Conservation (phyloP, 2,329 filamentous ascomycete species). For the Ceratocystis ficicola region DNA sequence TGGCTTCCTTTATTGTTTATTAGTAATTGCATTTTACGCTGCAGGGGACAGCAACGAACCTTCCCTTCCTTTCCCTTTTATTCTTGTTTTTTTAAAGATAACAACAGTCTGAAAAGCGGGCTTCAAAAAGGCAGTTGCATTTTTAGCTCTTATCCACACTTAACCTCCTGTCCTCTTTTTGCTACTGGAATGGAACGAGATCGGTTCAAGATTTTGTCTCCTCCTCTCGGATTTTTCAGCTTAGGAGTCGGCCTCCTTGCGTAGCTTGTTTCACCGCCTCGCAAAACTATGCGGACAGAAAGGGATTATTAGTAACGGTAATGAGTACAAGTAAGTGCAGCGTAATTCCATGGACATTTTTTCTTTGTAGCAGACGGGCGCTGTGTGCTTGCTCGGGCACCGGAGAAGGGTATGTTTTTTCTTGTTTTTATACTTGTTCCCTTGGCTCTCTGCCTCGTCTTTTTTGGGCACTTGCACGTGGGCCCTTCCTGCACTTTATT, state of each 20-base stretch:
- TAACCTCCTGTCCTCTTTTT: slow-evolving; percentile 1
- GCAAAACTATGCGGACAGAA: not conserved
- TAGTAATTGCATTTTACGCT: not conserved
- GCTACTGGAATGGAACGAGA: slow-evolving; percentile 11
- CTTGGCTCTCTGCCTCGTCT: not conserved
- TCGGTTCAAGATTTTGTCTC: slow-evolving; percentile 6
- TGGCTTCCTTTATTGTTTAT: too few species aligned
- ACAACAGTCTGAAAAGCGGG: not conserved
- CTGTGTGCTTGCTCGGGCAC: not conserved
- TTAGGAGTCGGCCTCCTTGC: slow-evolving; percentile 8
- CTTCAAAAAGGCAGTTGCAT: not conserved
- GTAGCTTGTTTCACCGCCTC: slow-evolving; percentile 3
- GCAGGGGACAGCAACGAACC: not conserved
- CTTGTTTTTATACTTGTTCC: not conserved
- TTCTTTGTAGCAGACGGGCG: too few species aligned
- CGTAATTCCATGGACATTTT: too few species aligned
- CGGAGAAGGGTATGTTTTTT: not conserved
- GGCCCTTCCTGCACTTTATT: not conserved
- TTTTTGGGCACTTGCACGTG: slow-evolving; percentile 1
- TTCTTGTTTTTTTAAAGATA: too few species aligned
- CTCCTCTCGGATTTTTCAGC: slow-evolving; percentile 10
- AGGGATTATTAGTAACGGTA: too few species aligned
- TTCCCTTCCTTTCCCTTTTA: not conserved
- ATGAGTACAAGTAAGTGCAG: not conserved
- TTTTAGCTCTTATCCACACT: slow-evolving; percentile 7